Base-by-base conservation (phyloP, 2,329 filamentous ascomycete species). In the Ophiostoma sp. region DNA sequence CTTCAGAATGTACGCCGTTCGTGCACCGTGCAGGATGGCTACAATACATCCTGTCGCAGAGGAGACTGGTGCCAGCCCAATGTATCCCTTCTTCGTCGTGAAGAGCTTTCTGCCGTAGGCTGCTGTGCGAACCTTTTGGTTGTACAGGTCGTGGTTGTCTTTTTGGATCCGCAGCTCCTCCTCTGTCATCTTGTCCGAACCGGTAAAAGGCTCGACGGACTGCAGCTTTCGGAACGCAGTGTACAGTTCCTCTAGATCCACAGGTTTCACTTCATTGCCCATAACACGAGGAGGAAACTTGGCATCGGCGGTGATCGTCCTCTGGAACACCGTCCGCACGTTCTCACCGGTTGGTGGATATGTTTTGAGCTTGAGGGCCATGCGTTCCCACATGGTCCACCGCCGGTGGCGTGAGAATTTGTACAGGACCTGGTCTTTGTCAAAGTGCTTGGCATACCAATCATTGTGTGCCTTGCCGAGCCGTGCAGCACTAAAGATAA, bases 341-440 rank as follows among this genome's bases (percentile, higher is more conserved):
- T 68, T 42, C 17, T 68, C 64, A 5, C 64, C 64, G 0, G 64
- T 68, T 6, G 22, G 42, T 9, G 64, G 64, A 11, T 68, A 68
- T 6, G 25, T 31, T 33, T 68, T 68, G 0, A 68, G 64, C 12
- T 50, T 68, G 42, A 68, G 64, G 19, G 42, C 42, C 22, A 68
- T 48, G 25, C 25, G 64, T 25, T 68, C 64, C 63, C 64, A 68
- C 25, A 68, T 68, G 6, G 45, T 50, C 63, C 63, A 68, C 3
- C 63, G 63, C 1, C 63, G 42, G 17, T 48, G 42, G 42, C 42
- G 63, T 17, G 63, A 50, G 42, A 68, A 68, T 7, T 19, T 25
- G 11, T 68, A 50, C 39, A 68, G 42, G 7, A 31, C 5, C 39
- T 68, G 25, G 25, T 50, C 63, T n/a, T 68, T 48, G 39, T 68